Evolutionary conservation across 1,139 yeast genomes (phyloP), one percentile per base, ranked within the genome.

Genomic region (Hansenula anomala): DNA sequence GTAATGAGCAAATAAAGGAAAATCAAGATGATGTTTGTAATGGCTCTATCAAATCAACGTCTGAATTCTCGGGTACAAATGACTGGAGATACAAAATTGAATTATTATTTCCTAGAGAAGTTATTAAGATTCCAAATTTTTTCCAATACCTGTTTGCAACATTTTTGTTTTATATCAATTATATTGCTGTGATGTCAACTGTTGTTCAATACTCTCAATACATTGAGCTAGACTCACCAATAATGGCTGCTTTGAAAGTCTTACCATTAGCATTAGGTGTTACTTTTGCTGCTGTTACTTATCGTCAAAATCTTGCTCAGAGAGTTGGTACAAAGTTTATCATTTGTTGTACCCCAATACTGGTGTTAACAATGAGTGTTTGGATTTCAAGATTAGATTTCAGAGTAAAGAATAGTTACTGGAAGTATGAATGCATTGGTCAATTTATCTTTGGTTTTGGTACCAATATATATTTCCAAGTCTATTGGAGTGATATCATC

Each of bases 381-480:
- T 54, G 62, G 55, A 17, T 46, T 14, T 49, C 58, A 13, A 42
- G 59, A 25, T 26, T 48, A 3, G 48, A 56, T 31, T 49, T 44
- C 34, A 33, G 34, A 6, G 34, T 16, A 3, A 3, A 19, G 0
- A 44, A 54, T 20, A 42, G 48, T 10, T 62, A 46, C 38, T 61
- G 64, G 63, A 60, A 56, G 30, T 55, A 43, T 39, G 55, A 54
- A n/a, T 45, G 56, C 14, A 35, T 50, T 20, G 30, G 55, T 7
- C 44, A 39, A 12, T 33, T 46, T 5, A 27, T 55, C 1, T 42
- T 51, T 5, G 41, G 60, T 1, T 41, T 38, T 33, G 60, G 59
- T 0, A 43, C 41, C 7, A 47, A 49, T n/a, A 16, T 42, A 2
- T 42, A 38, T 30, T 44, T 38, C 22, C 22, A 36, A 10, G 34